Percentiles rank a stretch among this genome's conserved stretches.
Evolutionary conservation across 768 basidiomycete genomes (phyloP).

Genomic region (Phylloporus arenicola): DNA sequence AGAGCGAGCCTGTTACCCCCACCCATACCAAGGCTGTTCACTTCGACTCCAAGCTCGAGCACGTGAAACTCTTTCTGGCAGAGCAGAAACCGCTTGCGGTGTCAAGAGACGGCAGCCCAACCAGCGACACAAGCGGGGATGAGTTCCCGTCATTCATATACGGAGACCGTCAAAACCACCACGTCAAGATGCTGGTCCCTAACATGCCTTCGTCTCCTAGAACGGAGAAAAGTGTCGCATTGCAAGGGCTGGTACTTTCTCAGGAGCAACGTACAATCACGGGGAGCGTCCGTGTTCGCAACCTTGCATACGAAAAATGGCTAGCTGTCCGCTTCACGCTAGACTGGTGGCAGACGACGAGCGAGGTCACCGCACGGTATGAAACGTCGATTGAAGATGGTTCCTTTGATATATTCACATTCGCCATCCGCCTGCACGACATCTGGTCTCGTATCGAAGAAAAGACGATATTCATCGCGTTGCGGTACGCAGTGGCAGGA

Average conservation of each 20-base stretch:
- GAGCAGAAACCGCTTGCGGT: slow-evolving; percentile 95
- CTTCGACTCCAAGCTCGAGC: slow-evolving; percentile 88
- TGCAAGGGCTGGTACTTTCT: slow-evolving; percentile 53
- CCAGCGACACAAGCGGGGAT: slow-evolving; percentile 76
- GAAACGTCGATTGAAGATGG: slow-evolving; percentile 36
- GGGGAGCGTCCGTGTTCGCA: slow-evolving; percentile 77
- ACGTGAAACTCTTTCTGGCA: slow-evolving; percentile 90
- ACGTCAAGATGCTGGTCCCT: slow-evolving; percentile 54
- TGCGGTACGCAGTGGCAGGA: slow-evolving; percentile 66
- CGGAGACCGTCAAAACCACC: slow-evolving; percentile 36
- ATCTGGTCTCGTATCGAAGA: slow-evolving; percentile 72
- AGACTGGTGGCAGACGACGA: slow-evolving; percentile 94
- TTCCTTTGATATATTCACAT: slow-evolving; percentile 67
- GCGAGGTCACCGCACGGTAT: slow-evolving; percentile 81
- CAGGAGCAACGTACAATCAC: slow-evolving; percentile 50
- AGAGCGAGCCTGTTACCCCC: slow-evolving; percentile 82
- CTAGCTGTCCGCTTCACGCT: slow-evolving; percentile 88
- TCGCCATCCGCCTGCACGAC: slow-evolving; percentile 73
- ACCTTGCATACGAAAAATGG: slow-evolving; percentile 83
- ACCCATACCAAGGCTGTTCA: slow-evolving; percentile 79
- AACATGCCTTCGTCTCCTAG: slow-evolving; percentile 56
- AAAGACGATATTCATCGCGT: slow-evolving; percentile 74
- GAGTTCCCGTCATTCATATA: slow-evolving; percentile 71
- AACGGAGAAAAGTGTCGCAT: slow-evolving; percentile 39
- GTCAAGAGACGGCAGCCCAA: slow-evolving; percentile 84